Evolutionary conservation across 805 yeast genomes (phyloP), one percentile per base, ranked within the genome.

Genomic region (Starmerella sirachaensis): DNA sequence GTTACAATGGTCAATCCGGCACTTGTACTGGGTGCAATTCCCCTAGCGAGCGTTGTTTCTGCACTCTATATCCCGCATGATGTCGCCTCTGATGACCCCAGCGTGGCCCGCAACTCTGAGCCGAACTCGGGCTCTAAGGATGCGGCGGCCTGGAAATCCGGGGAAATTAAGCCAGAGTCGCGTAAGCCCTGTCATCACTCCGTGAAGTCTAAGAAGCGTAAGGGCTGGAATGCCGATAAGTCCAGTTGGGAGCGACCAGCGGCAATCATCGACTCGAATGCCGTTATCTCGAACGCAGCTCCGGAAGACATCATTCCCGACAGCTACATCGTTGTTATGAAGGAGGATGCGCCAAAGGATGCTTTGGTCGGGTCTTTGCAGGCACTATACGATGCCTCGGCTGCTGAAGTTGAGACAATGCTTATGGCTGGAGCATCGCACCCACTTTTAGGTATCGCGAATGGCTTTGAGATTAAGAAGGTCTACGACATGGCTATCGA

Each of bases 261-360:
- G n/a, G n/a, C n/a, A n/a, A n/a, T n/a, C n/a, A n/a, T n/a, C n/a
- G n/a, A n/a, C n/a, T 26, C 23, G 28, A 18, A 23, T 19, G 45
- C 35, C 23, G 24, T 42, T 19, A n/a, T 45, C n/a, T 22, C 41
- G 11, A 26, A 26, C 28, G 36, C 36, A 17, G 22, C 28, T 14
- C 36, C 35, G 14, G 42, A 45, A 28, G 28, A 27, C 22, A 41
- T 51, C 33, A 51, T 59, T 40, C 54, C 50, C 18, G 58, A 59
- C 46, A 43, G 53, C 32, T 91, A 84, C 66, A 86, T 91, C 47
- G 65, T 91, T 50, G 85, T 86, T 35, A 76, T 88, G 65, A 85
- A 84, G 65, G 71, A 73, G 38, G 72, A 65, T 37, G 65, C 75
- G 23, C 53, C 69, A 17, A 59, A 68, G 18, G 72, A 72, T 25